Percentiles rank a stretch among this genome's conserved stretches.
phyloP scores from a whole-genome alignment of 1,139 yeast species.

The Arxiozyma bovina region DNA sequence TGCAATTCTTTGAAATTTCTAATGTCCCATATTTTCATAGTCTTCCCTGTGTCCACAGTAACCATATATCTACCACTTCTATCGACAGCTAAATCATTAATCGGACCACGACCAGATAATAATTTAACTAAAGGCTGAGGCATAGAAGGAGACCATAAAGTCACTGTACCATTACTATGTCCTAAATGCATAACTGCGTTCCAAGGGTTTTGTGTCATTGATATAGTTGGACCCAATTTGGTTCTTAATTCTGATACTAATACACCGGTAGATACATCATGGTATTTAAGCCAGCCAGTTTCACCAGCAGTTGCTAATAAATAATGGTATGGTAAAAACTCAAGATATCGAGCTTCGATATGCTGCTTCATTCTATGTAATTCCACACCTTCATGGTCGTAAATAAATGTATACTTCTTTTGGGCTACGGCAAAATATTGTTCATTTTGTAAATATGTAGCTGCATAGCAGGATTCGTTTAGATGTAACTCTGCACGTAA shows the following conservation, averaged over 20 bases:
- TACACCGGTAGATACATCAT: conserved; percentile 90
- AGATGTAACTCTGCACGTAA: conserved; percentile 75
- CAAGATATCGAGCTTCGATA: conserved; percentile 71
- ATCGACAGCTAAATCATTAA: conserved; percentile 76
- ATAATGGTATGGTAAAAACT: conserved; percentile 88
- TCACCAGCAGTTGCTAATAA: conserved; percentile 81
- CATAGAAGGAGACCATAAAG: conserved; percentile 90
- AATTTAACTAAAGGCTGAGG: conserved; percentile 78
- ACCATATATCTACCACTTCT: conserved; percentile 95
- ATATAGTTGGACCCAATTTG: conserved; percentile 79
- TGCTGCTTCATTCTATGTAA: conserved; percentile 87
- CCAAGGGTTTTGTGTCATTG: conserved; percentile 89
- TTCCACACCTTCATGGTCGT: conserved; percentile 86
- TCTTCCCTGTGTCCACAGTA: conserved; percentile 79
- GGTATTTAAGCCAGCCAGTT: conserved; percentile 81
- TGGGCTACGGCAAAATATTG: conserved; percentile 96
- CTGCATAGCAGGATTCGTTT: conserved; percentile 84
- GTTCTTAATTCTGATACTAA: conserved; percentile 78
- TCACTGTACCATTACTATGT: conserved; percentile 85
- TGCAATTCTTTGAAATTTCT: conserved; percentile 73
- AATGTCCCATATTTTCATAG: conserved; percentile 87
- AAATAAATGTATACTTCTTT: conserved; percentile 85
- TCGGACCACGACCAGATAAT: conserved; percentile 77
- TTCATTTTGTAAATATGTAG: conserved; percentile 82
- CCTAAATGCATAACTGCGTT: conserved; percentile 94